A percentile compares a stretch with the other conserved stretches of the same genome.
Conservation (phyloP, 2,329 filamentous ascomycete species). For the Chaetomium globosum region DNA sequence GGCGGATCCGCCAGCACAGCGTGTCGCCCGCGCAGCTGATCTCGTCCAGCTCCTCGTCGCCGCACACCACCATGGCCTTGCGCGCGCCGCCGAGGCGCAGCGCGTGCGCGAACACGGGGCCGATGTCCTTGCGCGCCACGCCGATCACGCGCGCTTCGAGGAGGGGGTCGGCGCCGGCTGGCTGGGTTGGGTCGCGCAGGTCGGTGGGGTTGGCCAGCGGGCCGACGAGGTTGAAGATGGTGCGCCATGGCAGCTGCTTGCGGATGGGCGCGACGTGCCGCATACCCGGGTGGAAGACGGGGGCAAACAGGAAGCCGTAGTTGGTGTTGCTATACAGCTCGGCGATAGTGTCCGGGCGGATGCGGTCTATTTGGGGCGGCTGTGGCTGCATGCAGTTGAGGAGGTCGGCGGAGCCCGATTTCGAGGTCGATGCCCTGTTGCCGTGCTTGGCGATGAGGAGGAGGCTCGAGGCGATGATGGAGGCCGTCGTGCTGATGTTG, state of each 20-base stretch:
- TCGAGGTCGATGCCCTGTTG: conserved; percentile 91
- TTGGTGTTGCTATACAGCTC: conserved; percentile 77
- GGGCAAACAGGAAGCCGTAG: conserved; percentile 94
- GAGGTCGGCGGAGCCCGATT: conserved; percentile 92
- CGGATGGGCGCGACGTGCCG: conserved; percentile 83
- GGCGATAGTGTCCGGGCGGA: conserved; percentile 71
- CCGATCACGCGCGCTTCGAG: conserved; percentile 93
- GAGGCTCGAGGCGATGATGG: conserved; percentile 83
- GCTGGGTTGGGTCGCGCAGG: conserved; percentile 44
- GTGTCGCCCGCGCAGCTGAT: conserved; percentile 88
- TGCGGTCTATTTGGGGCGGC: conserved; percentile 72
- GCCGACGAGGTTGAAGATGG: conserved; percentile 95
- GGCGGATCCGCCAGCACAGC: conserved; percentile 80
- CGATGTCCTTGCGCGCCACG: conserved; percentile 84
- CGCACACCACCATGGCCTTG: conserved; percentile 90
- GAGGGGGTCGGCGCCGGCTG: conserved; percentile 41
- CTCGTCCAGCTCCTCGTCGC: conserved; percentile 93
- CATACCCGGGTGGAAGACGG: conserved; percentile 96
- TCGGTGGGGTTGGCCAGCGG: conserved; percentile 91
- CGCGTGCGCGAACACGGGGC: conserved; percentile 85
- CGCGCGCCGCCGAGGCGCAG: conserved; percentile 72
- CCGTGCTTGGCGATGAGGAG: conserved; percentile 92
- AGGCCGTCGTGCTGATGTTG: conserved; percentile 95
- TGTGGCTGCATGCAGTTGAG: conserved; percentile 73
- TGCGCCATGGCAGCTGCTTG: conserved; percentile 87